These are phyloP conservation scores for Hygrophila difformis DNA, from an alignment of 257 asterid genomes.

Conservation along the genomic window DNA sequence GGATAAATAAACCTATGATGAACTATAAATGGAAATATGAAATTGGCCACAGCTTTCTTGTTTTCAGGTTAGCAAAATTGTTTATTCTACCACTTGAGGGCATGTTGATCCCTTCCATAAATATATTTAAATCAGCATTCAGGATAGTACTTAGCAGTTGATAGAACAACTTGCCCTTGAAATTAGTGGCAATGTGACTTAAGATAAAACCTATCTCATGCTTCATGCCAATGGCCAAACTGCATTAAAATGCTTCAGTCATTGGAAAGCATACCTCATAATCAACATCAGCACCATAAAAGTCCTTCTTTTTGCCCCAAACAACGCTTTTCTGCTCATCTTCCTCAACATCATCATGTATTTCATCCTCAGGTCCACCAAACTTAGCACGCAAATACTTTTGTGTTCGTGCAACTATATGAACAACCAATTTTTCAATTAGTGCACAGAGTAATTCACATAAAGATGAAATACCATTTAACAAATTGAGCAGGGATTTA, in stretches of 20 bases:
- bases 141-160: no score
- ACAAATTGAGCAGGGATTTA: background rate
- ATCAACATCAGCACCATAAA: conserved; percentile 39
- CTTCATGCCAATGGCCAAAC: no score
- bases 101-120: no score
- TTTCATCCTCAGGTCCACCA: conserved; percentile 78
- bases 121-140: no score
- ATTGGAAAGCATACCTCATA: conserved; percentile 34
- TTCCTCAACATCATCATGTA: conserved; percentile 52
- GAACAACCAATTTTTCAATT: conserved; percentile 14
- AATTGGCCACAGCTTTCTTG: no score
- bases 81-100: no score
- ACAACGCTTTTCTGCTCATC: conserved; percentile 32
- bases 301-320: conserved; percentile 43
- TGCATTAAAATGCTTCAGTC: background rate
- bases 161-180: no score
- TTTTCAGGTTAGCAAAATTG: no score
- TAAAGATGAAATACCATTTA: conserved; percentile 1
- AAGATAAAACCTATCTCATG: no score
- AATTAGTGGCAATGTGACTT: no score
- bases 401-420: conserved; percentile 59
- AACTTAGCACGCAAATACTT: conserved; percentile 41
- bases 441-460: conserved; percentile 7
- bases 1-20: no score
- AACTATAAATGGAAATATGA: no score